Conservation (phyloP, 2,329 filamentous ascomycete genomes). For the Clonostachys rhizophaga region DNA sequence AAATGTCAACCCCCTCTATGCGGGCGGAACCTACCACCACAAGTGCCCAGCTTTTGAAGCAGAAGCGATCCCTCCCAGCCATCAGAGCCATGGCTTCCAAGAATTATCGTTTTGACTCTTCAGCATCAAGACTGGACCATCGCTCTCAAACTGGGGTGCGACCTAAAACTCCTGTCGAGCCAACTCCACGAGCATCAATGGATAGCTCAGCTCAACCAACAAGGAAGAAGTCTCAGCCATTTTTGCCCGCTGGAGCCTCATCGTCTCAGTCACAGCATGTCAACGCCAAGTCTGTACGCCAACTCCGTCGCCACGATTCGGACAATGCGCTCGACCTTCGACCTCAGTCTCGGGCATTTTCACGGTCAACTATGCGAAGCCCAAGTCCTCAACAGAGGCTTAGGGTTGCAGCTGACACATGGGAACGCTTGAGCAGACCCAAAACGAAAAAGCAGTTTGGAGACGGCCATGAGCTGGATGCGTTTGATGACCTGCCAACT, state of each 20-base stretch:
- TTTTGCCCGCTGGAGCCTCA: constrained; percentile 73
- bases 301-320: constrained; percentile 78
- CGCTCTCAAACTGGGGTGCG: constrained; percentile 49
- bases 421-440: constrained; percentile 70
- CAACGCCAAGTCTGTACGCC: constrained; percentile 63
- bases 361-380: constrained; percentile 53
- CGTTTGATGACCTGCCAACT: constrained; percentile 91
- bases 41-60: constrained; percentile 57
- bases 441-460: constrained; percentile 61
- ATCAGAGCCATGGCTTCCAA: constrained; percentile 50
- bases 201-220: constrained; percentile 38
- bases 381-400: constrained; percentile 53
- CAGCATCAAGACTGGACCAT: constrained; percentile 52
- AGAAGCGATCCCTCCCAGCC: constrained; percentile 61
- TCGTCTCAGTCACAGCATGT: constrained; percentile 75
- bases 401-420: constrained; percentile 40
- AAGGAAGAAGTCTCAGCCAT: constrained; percentile 60
- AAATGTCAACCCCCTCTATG: constrained; percentile 47
- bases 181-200: constrained; percentile 36
- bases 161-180: constrained; percentile 70
- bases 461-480: constrained; percentile 86
- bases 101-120: constrained; percentile 47
- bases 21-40: constrained; percentile 61
- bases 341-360: constrained; percentile 51
- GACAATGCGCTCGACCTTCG: constrained; percentile 60